Evolutionary conservation across 768 basidiomycete genomes (phyloP).

Genomic region (Collybiopsis confluens): DNA sequence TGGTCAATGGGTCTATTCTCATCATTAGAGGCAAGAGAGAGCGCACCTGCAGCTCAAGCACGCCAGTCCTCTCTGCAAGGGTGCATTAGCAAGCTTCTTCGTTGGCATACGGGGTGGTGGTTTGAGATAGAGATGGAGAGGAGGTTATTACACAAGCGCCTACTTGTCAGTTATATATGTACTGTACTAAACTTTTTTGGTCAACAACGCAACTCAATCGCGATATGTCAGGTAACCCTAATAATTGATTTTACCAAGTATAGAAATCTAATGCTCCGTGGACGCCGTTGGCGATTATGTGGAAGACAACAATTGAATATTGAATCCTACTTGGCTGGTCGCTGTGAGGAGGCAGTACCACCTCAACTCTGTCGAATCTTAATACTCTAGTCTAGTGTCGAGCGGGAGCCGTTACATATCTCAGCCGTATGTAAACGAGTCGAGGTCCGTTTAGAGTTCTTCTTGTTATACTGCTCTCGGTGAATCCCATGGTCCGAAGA

Average conservation of each 20-base stretch:
- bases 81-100: conserved; percentile 23
- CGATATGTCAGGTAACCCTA: background rate
- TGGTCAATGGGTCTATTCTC: background rate
- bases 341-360: no score
- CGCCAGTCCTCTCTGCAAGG: conserved; percentile 34
- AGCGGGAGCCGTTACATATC: no score
- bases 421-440: background rate
- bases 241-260: background rate
- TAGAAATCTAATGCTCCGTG: no score
- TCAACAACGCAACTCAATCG: background rate
- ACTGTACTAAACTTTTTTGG: no score
- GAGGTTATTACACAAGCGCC: background rate
- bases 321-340: no score
- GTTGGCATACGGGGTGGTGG: conserved; percentile 17
- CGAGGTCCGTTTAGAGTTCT: background rate
- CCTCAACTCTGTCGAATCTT: no score
- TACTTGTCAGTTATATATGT: background rate
- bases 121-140: conserved; percentile 1
- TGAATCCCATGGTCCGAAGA: no score
- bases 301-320: no score
- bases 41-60: conserved; percentile 31
- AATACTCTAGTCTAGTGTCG: no score
- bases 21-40: background rate
- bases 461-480: background rate
- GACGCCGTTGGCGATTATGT: no score